Percentiles rank a stretch among this genome's conserved stretches.
phyloP scores from a whole-genome alignment of 75 land plant genomes.

The Cryptomeria japonica region DNA sequence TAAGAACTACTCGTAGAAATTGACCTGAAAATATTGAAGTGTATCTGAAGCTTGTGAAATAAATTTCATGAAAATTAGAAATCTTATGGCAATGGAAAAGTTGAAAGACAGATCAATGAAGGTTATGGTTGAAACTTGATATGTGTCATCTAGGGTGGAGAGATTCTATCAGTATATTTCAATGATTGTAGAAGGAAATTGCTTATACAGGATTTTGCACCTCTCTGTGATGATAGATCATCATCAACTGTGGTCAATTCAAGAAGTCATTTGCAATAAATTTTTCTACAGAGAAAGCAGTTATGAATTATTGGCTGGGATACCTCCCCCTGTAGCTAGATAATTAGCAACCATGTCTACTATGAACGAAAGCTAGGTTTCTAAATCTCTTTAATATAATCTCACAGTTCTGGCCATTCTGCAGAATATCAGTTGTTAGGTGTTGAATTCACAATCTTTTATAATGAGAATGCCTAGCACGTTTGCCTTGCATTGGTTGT shows the following conservation, averaged over 20 bases:
- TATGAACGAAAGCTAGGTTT: too few species aligned
- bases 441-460: background rate
- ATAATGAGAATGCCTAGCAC: background rate
- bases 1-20: background rate
- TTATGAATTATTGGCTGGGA: background rate
- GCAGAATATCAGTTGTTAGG: background rate
- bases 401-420: too few species aligned
- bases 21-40: background rate
- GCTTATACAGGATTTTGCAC: background rate
- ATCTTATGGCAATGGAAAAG: background rate
- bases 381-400: too few species aligned
- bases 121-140: background rate
- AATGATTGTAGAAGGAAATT: background rate
- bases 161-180: background rate
- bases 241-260: background rate
- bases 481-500: background rate
- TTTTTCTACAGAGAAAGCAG: background rate
- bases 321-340: background rate
- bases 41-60: background rate
- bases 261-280: background rate
- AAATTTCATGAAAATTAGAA: background rate
- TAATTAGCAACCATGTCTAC: background rate
- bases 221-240: background rate
- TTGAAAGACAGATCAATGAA: background rate
- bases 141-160: background rate